A percentile compares a stretch with the other conserved stretches of the same genome.
phyloP scores from a whole-genome alignment of 352 stramenopile species.

The Phytophthora melonis region DNA sequence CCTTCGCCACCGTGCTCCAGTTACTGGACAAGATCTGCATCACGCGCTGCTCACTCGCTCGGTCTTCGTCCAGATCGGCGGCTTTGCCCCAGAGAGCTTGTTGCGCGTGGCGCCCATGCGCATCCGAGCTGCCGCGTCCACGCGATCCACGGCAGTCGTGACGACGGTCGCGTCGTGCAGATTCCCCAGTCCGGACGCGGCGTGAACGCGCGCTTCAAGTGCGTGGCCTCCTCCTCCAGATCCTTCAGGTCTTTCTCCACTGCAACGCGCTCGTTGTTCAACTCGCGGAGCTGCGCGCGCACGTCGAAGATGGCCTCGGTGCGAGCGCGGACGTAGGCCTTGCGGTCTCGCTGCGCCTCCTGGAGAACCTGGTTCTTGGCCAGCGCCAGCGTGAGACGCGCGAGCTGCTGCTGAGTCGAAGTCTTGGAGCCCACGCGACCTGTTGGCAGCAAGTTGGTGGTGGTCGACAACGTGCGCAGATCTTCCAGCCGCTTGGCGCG shows the following conservation, averaged over 20 bases:
- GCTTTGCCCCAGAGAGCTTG: conserved; percentile 24
- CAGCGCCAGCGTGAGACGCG: conserved; percentile 24
- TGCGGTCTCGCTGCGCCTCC: conserved; percentile 24
- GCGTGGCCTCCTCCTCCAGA: conserved; percentile 45
- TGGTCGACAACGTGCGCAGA: conserved; percentile 20
- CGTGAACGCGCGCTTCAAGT: conserved; percentile 68
- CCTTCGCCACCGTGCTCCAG: conserved; percentile 77
- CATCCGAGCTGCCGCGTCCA: conserved; percentile 45
- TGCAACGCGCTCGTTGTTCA: conserved; percentile 40
- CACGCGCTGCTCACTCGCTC: conserved; percentile 46
- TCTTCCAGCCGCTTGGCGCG: conserved; percentile 68
- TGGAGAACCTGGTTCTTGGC: conserved; percentile 42
- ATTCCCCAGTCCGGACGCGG: conserved; percentile 73
- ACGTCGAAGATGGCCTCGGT: conserved; percentile 78
- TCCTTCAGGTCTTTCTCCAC: conserved; percentile 36
- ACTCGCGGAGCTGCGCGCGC: conserved; percentile 44
- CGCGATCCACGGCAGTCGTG: conserved; percentile 62
- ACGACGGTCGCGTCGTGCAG: conserved; percentile 60
- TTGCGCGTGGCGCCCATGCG: conserved; percentile 39
- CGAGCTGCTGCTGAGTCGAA: conserved; percentile 32
- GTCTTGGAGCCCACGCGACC: conserved; percentile 27
- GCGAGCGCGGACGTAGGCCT: conserved; percentile 41
- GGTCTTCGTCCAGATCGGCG: conserved; percentile 52
- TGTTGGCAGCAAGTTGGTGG: conserved; percentile 16
- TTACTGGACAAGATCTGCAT: conserved; percentile 60